Evolutionary conservation across 2,329 filamentous ascomycete genomes (phyloP).

Genomic region (Phoma herbarum): DNA sequence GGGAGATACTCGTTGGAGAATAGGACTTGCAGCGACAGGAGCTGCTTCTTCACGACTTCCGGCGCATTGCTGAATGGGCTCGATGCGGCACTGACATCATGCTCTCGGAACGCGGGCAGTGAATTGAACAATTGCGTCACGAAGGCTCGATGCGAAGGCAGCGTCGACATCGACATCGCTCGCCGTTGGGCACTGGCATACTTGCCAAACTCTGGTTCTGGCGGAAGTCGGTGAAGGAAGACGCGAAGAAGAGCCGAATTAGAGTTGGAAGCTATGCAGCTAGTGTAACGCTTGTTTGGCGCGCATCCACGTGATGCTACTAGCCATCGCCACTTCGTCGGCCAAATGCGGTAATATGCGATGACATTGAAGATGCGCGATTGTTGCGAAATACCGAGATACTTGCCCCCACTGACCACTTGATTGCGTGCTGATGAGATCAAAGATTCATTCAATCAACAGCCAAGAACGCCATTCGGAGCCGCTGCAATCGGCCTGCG

Average conservation of each 20-base stretch:
- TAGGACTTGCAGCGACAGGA: slow-evolving; percentile 78
- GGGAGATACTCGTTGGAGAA: slow-evolving; percentile 84
- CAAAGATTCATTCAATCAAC: background rate
- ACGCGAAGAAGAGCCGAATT: slow-evolving; percentile 28
- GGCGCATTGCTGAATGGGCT: slow-evolving; percentile 55
- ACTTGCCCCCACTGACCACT: slow-evolving; percentile 3
- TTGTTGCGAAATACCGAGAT: background rate
- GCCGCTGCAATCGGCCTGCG: slow-evolving; percentile 1
- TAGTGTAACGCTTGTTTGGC: slow-evolving; percentile 28
- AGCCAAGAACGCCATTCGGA: slow-evolving; percentile 10
- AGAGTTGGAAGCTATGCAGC: slow-evolving; percentile 30
- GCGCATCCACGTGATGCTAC: slow-evolving; percentile 31
- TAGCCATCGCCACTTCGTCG: slow-evolving; percentile 3
- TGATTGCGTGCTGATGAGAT: slow-evolving; percentile 15
- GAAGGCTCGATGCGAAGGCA: slow-evolving; percentile 41
- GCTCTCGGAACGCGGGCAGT: slow-evolving; percentile 24
- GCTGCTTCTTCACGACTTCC: slow-evolving; percentile 53
- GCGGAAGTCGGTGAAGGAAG: slow-evolving; percentile 27
- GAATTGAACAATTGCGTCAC: slow-evolving; percentile 47
- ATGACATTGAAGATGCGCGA: slow-evolving; percentile 18
- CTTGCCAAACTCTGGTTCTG: slow-evolving; percentile 19
- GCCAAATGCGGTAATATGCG: slow-evolving; percentile 22
- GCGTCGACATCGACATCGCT: slow-evolving; percentile 22
- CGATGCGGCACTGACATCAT: slow-evolving; percentile 38
- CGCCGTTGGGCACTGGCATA: slow-evolving; percentile 17